These are phyloP conservation scores for Macaranga tanarius DNA, from an alignment of 441 rosid species.

Conservation along the genomic window DNA sequence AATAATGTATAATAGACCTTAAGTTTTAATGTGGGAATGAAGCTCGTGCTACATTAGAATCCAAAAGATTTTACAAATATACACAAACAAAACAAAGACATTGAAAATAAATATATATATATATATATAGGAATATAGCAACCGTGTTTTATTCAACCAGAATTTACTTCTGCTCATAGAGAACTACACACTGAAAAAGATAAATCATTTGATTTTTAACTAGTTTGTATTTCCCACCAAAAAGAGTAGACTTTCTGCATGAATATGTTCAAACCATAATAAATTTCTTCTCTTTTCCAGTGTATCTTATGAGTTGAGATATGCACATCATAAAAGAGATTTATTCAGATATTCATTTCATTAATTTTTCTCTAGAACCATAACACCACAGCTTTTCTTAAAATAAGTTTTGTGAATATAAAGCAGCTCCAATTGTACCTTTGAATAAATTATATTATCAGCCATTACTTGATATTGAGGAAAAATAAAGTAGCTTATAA, in stretches of 20 bases:
- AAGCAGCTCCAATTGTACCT: background rate
- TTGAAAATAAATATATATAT: too few species aligned
- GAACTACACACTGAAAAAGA: background rate
- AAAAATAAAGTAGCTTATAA: background rate
- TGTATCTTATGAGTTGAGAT: too few species aligned
- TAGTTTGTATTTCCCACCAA: background rate
- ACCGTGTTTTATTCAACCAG: too few species aligned
- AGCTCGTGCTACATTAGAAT: slow-evolving; percentile 5
- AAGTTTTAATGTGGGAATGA: slow-evolving; percentile 19
- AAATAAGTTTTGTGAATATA: background rate
- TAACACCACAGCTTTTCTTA: background rate
- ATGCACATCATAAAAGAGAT: too few species aligned
- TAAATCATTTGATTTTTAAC: background rate
- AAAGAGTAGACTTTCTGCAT: too few species aligned
- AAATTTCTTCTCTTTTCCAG: too few species aligned
- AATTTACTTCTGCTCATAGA: too few species aligned
- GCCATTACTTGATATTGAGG: background rate
- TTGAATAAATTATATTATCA: background rate
- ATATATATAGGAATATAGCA: too few species aligned
- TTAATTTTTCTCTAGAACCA: background rate
- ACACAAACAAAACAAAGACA: background rate
- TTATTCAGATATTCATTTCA: background rate
- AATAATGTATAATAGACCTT: slow-evolving; percentile 41
- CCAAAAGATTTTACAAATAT: background rate
- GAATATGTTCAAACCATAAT: background rate